Base-by-base conservation (phyloP, 73 alveolate species). In the Paramecium caudatum region DNA sequence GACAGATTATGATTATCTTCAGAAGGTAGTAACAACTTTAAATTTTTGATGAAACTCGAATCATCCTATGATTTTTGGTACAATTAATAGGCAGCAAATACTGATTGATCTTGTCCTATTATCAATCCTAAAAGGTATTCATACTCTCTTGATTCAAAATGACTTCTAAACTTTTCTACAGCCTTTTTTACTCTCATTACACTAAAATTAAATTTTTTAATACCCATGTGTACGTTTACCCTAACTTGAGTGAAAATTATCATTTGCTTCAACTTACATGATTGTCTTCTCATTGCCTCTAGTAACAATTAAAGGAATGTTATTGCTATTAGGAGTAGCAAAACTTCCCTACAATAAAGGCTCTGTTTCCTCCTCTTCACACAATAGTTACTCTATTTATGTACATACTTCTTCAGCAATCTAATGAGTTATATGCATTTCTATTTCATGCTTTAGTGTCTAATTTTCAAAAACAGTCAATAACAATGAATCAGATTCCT, bases 211-310 rank as follows among this genome's bases (percentile, higher is more conserved):
- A 17, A 34, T 32, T 25, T 68, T 34, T 32, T 68, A 68, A 65
- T 65, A 65, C 84, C 88, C 88, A 74, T 74, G 62, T 41, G 88
- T 74, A 21, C 88, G 49, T 74, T 74, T 74, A 30, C 88, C 88
- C 43, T 74, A 19, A 74, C 69, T 41, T 8, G 88, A 74, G 32
- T 74, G 88, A 23, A 74, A 74, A 15, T 74, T 74, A 41, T 74
- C 88, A 74, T 74, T 74, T 0, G 88, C 55, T 21, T 74, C 88
- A 10, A 74, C 88, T 15, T 36, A 74, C 19, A 74, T 19, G 15
- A 74, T 39, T 47, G 16, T 19, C 43, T 43, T 74, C 45, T 74
- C 43, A 43, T 74, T 39, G 3, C 68, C 68, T 13, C 88, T 74
- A 12, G 88, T 74, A 1, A 74, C 88, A 74, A 74, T 74, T 27